A percentile compares a stretch with the other conserved stretches of the same genome.
These are phyloP conservation scores for Lumnitzera racemosa DNA, from an alignment of 345 rosid species.

Conservation along the genomic window DNA sequence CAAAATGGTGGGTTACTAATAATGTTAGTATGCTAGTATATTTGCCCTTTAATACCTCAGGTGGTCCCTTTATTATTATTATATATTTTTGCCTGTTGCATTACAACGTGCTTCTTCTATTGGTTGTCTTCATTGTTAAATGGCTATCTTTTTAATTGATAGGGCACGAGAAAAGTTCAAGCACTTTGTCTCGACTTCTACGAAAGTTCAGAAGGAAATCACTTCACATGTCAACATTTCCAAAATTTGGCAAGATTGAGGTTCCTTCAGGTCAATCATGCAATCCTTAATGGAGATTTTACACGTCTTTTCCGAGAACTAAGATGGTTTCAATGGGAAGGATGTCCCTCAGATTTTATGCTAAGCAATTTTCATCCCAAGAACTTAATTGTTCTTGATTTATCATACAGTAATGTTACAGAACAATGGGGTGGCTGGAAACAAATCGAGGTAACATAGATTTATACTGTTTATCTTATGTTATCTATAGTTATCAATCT, in stretches of 20 bases:
- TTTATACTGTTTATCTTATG: neutral
- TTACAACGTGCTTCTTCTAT: no score
- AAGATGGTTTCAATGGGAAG: neutral
- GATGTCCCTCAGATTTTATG: neutral
- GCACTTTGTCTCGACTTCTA: no score
- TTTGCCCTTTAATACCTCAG: no score
- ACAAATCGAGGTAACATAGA: neutral
- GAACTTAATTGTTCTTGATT: slow-evolving; percentile 1
- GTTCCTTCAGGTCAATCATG: neutral
- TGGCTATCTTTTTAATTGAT: no score
- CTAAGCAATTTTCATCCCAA: neutral
- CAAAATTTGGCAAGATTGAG: neutral
- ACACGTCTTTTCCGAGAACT: neutral
- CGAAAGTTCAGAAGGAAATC: no score
- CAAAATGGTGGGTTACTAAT: no score
- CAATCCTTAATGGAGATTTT: neutral
- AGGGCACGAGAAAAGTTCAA: no score
- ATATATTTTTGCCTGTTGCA: no score
- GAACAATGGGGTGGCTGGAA: slow-evolving; percentile 2
- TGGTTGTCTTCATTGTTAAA: no score
- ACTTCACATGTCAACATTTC: neutral
- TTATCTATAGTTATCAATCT: neutral
- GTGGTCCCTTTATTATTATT: no score
- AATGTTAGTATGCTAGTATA: no score
- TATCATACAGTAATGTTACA: neutral